Percentiles rank a stretch among this genome's conserved stretches.
phyloP scores from a whole-genome alignment of 2,329 filamentous ascomycete genomes.

The Alternaria triticimaculans region DNA sequence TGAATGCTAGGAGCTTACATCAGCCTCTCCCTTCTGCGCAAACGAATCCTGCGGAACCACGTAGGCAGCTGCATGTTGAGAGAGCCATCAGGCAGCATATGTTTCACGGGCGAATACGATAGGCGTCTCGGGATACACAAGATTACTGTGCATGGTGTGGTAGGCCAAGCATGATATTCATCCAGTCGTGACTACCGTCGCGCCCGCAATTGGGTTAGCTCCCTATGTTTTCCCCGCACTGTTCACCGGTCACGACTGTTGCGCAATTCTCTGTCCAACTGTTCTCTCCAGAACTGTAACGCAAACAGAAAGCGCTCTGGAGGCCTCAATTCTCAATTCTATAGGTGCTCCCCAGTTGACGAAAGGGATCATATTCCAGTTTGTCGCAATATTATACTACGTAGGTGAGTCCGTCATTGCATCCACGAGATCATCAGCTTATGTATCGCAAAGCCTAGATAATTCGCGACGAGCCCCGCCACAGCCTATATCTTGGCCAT shows the following conservation, averaged over 20 bases:
- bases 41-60: conserved; percentile 1
- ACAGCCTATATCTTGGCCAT: too few species aligned
- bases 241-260: neutral
- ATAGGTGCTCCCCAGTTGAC: too few species aligned
- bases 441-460: too few species aligned
- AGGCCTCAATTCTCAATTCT: too few species aligned
- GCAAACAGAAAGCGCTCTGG: too few species aligned
- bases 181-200: conserved; percentile 1
- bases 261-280: neutral
- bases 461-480: too few species aligned
- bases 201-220: neutral
- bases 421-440: too few species aligned
- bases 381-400: too few species aligned
- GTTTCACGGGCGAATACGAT: conserved; percentile 3
- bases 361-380: too few species aligned
- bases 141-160: conserved; percentile 18
- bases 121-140: conserved; percentile 6
- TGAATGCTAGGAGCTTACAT: neutral
- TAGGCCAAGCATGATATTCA: rapidly evolving
- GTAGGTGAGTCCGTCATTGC: too few species aligned
- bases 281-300: too few species aligned
- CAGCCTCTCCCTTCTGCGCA: neutral
- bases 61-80: conserved; percentile 5
- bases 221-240: neutral
- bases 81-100: conserved; percentile 6